phyloP scores from a whole-genome alignment of 768 basidiomycete species.

The Antrodiella citrinella region DNA sequence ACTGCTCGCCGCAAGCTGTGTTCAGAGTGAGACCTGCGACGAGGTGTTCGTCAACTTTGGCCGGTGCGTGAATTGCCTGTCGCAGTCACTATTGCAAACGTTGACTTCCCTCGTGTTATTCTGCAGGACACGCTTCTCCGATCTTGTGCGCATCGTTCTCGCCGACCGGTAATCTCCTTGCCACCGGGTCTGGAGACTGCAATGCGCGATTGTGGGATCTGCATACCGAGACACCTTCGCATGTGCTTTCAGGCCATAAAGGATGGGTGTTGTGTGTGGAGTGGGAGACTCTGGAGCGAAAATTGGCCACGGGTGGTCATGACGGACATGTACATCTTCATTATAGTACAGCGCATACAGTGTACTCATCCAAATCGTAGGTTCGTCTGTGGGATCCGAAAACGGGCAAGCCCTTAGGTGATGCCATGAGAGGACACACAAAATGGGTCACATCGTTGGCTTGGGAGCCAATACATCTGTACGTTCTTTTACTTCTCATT shows the following conservation, averaged over 20 bases:
- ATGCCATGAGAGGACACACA: conserved; percentile 84
- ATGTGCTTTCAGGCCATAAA: conserved; percentile 79
- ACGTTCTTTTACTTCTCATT: conserved; percentile 19
- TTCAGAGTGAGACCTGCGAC: conserved; percentile 92
- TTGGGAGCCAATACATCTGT: conserved; percentile 97
- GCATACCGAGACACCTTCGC: conserved; percentile 84
- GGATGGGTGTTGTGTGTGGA: conserved; percentile 98
- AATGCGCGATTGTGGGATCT: conserved; percentile 93
- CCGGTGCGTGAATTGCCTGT: conserved; percentile 40
- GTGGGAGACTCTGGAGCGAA: conserved; percentile 91
- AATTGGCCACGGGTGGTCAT: conserved; percentile 88
- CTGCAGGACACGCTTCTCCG: conserved; percentile 80
- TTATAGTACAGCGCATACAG: conserved; percentile 56
- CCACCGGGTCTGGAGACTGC: conserved; percentile 93
- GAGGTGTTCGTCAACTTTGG: conserved; percentile 86
- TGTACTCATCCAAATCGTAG: conserved; percentile 16
- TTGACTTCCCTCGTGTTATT: conserved; percentile 5
- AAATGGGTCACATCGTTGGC: conserved; percentile 95
- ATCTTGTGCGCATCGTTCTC: conserved; percentile 95
- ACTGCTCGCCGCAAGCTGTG: conserved; percentile 92
- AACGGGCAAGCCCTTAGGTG: conserved; percentile 81
- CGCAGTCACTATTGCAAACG: conserved; percentile 7
- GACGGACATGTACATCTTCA: too few species aligned
- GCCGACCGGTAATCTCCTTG: conserved; percentile 84
- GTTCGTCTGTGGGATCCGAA: conserved; percentile 91